Percentiles rank a stretch among this genome's conserved stretches.
Conservation (phyloP, 305 asterid species). For the Ruellia speciosa region DNA sequence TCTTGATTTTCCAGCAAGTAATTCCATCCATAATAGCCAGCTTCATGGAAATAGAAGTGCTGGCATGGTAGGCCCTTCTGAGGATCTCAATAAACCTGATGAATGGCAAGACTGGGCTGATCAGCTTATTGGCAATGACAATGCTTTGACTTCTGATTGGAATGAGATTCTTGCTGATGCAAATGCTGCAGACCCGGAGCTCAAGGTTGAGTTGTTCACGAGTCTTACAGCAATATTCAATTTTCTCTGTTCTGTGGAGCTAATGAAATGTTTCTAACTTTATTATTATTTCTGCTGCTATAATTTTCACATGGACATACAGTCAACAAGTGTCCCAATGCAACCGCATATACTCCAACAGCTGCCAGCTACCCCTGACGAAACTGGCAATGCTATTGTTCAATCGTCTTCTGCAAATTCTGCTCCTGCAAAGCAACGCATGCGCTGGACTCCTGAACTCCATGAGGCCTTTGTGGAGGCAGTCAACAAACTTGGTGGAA, state of each 20-base stretch:
- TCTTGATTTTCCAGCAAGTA: constrained; percentile 42
- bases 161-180: constrained; percentile 50
- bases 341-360: constrained; percentile 33
- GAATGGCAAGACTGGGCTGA: constrained; percentile 64
- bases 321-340: constrained; percentile 25
- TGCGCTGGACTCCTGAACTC: constrained; percentile 73
- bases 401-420: constrained; percentile 37
- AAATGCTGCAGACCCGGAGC: constrained; percentile 34
- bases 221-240: constrained; percentile 4
- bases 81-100: constrained; percentile 33
- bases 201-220: constrained; percentile 26
- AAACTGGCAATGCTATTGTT: constrained; percentile 28
- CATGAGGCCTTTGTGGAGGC: constrained; percentile 66
- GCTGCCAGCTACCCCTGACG: constrained; percentile 33
- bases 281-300: constrained; percentile 9
- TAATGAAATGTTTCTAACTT: constrained; percentile 10
- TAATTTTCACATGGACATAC: constrained; percentile 23
- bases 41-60: constrained; percentile 30
- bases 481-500: constrained; percentile 62
- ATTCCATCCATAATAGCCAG: constrained; percentile 37
- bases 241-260: constrained; percentile 5
- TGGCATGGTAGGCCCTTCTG: constrained; percentile 28
- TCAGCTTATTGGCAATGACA: constrained; percentile 44
- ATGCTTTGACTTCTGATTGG: constrained; percentile 46
- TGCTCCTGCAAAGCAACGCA: constrained; percentile 49